Evolutionary conservation across 257 asterid species (phyloP).

Genomic region (Ocimum tenuiflorum): DNA sequence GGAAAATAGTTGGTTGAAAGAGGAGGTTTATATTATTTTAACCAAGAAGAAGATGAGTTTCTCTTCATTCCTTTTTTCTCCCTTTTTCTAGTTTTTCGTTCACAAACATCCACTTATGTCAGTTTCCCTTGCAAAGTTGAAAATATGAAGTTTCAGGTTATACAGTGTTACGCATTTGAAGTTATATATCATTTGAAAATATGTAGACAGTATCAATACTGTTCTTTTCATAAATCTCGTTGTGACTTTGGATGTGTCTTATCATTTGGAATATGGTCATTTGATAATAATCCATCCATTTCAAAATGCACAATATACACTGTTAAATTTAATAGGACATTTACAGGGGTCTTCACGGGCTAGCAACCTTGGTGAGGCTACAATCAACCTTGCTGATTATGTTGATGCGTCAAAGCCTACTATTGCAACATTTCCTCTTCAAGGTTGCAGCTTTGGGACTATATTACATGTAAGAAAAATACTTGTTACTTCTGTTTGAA

Average conservation of each 20-base stretch:
- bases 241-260: neutral
- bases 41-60: too few relatives aligned
- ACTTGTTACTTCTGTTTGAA: too few relatives aligned
- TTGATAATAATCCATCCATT: neutral
- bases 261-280: neutral
- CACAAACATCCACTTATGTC: neutral
- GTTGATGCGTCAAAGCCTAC: constrained; percentile 82
- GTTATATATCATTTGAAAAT: neutral
- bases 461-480: constrained; percentile 74
- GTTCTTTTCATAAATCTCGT: neutral
- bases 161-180: neutral
- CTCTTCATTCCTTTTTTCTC: too few relatives aligned
- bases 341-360: constrained; percentile 92
- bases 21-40: too few relatives aligned
- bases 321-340: constrained; percentile 16
- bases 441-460: constrained; percentile 76
- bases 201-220: neutral
- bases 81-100: neutral
- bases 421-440: constrained; percentile 67
- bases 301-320: neutral
- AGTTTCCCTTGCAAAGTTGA: neutral
- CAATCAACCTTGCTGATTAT: constrained; percentile 82
- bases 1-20: too few relatives aligned
- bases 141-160: neutral
- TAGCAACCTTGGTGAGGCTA: constrained; percentile 85